These are phyloP conservation scores for Hippophae rhamnoides DNA, from an alignment of 306 rosid species.

Conservation along the genomic window DNA sequence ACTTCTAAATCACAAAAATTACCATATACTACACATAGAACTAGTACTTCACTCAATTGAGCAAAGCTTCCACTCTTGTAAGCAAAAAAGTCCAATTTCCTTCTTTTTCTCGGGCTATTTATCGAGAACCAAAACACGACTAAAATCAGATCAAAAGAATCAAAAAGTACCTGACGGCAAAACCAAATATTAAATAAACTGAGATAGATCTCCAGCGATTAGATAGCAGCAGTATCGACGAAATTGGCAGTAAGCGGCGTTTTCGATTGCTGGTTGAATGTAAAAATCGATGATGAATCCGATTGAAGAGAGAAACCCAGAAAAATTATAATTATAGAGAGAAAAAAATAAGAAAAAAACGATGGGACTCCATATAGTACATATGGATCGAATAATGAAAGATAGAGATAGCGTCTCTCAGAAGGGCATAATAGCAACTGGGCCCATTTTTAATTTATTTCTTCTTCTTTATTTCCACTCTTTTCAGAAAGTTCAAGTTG, in stretches of 20 bases:
- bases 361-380: constrained; percentile 10
- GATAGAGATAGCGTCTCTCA: constrained; percentile 34
- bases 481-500: neutral
- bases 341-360: neutral
- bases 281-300: constrained; percentile 35
- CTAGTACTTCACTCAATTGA: neutral
- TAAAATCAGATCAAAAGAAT: constrained; percentile 39
- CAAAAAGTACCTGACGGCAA: constrained; percentile 12
- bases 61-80: neutral
- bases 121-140: constrained; percentile 12
- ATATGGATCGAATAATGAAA: constrained; percentile 35
- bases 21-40: neutral
- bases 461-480: neutral
- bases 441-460: constrained; percentile 18
- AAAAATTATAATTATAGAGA: neutral
- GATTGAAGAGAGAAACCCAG: constrained; percentile 6
- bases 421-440: constrained; percentile 42
- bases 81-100: neutral
- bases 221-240: constrained; percentile 20
- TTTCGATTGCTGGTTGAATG: constrained; percentile 19
- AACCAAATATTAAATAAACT: constrained; percentile 6
- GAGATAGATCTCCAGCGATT: constrained; percentile 24
- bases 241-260: constrained; percentile 23
- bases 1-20: constrained; percentile 16
- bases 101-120: constrained; percentile 20